Base-by-base conservation (phyloP, 2,329 filamentous ascomycete genomes). In the Neonectria sp. region DNA sequence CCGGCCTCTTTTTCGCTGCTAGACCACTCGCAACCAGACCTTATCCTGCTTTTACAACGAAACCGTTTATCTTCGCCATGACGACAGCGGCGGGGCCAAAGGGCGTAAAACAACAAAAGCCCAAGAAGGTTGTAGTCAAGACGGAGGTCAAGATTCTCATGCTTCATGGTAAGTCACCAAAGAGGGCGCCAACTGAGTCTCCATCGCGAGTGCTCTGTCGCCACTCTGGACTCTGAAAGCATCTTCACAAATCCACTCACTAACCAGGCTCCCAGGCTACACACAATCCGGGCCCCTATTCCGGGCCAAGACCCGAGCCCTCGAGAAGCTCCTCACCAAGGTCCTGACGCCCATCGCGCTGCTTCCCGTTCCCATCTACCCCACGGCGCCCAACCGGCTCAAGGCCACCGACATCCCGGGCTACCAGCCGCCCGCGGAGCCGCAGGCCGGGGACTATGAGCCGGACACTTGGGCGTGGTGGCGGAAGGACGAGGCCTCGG, bases 211-310 rank as follows among this genome's bases (percentile, higher is more conserved):
- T n/a, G 24, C 21, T 37, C 17, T n/a, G 13, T 12, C n/a, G 29
- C 7, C 5, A n/a, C 27, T 52, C 15, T n/a, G 27, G 27, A 11
- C 37, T 3, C 37, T n/a, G 37, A 7, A 3, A 3, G 6, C 37
- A 3, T 40, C 51, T 53, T 53, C 31, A 35, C 29, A 24, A 35
- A 37, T 33, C 11, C 62, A 51, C 67, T 68, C 55, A 71, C 61
- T 67, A 53, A 70, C 55, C 60, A 57, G 17, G 43, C 55, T 27
- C 51, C 43, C 63, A 91, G 93, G 95, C 81, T 98, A 91, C 88
- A 97, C 95, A 8, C 95, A 98, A 85, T 97, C 93, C 31, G 95
- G 95, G 4, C 82, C 91, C 4, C 85, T 95, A 70, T 98, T 98
- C 88, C 92, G 90, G 79, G 89, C 92, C 80, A 98, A 98, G 84